Base-by-base conservation (phyloP, 768 basidiomycete species). In the Solioccasus polychromus region DNA sequence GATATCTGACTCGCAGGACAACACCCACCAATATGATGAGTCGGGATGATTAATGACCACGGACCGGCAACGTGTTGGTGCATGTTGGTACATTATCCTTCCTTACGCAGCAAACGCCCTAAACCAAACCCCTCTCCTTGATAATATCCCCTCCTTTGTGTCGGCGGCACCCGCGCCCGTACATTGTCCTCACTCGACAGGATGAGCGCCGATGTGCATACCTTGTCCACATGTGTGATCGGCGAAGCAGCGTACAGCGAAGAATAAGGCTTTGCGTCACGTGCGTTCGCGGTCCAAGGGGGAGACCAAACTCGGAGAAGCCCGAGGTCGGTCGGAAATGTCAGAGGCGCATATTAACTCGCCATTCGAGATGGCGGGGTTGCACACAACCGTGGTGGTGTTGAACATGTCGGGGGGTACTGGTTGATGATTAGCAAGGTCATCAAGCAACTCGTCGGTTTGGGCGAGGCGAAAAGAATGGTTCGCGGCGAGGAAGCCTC, bases 241-340 rank as follows among this genome's bases (percentile, higher is more conserved):
- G 86, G 85, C 2, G 83, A 83, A 8, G 74, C 68, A 0, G 55
- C 48, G 38, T 75, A 73, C 1, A 86, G 65, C 28, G 62, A 55
- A 5, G 62, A 52, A 54, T 71, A 85, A 11, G 61, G 59, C 3
- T 70, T 68, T 0, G 71, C 2, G 73, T 72, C 45, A 85, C 65
- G 24, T 75, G 54, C 6, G 64, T 42, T 29, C 59, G 26, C 15
- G 69, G 48, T 62, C 12, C 60, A 59, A 32, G 82, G 34, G 22
- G 64, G 2, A 68, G 35, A 2, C 59, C 68, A 24, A 64, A 78
- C 50, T 59, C 78, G 64, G 48, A 71, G 73, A 58, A 70, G 2
- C n/a, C n/a, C n/a, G n/a, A n/a, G 62, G 54, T 85, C 85, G 88
- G 55, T 88, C 85, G 8, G 82, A 76, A 32, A 89, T 87, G 48